These are phyloP conservation scores for Clarireedia sp. DNA, from an alignment of 2,329 filamentous ascomycete genomes.

Conservation along the genomic window DNA sequence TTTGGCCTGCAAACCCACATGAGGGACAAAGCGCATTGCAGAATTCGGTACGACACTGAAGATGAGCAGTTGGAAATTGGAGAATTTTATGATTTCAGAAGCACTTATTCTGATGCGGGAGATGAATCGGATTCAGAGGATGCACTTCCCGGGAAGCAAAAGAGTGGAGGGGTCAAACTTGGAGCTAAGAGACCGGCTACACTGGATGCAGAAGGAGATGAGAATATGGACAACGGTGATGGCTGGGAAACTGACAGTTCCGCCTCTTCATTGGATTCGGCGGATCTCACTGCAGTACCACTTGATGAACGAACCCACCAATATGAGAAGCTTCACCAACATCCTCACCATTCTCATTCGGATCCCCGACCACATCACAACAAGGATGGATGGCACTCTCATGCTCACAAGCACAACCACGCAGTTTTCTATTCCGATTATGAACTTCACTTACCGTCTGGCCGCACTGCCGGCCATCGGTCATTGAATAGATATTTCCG, in stretches of 20 bases:
- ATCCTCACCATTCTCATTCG: constrained; percentile 66
- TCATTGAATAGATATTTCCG: constrained; percentile 82
- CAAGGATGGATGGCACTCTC: constrained; percentile 72
- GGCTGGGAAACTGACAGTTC: constrained; percentile 96
- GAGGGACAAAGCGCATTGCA: constrained; percentile 94
- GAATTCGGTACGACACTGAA: constrained; percentile 84
- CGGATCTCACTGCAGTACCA: constrained; percentile 72
- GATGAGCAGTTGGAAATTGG: constrained; percentile 90
- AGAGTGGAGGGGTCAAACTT: constrained; percentile 58
- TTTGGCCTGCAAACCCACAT: constrained; percentile 90
- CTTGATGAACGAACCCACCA: constrained; percentile 64
- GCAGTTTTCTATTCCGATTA: constrained; percentile 87
- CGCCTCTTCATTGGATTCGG: constrained; percentile 79
- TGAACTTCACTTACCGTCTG: constrained; percentile 86
- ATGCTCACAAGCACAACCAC: constrained; percentile 64
- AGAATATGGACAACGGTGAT: constrained; percentile 53
- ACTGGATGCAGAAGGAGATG: constrained; percentile 45
- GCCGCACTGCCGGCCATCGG: constrained; percentile 82
- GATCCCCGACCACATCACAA: constrained; percentile 67
- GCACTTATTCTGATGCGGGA: constrained; percentile 82
- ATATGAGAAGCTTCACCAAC: constrained; percentile 63
- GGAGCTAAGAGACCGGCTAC: constrained; percentile 51
- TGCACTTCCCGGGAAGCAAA: constrained; percentile 40
- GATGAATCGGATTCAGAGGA: constrained; percentile 51
- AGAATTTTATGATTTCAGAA: constrained; percentile 94